Conservation (phyloP, 441 rosid genomes). For the Biscutella laevigata region DNA sequence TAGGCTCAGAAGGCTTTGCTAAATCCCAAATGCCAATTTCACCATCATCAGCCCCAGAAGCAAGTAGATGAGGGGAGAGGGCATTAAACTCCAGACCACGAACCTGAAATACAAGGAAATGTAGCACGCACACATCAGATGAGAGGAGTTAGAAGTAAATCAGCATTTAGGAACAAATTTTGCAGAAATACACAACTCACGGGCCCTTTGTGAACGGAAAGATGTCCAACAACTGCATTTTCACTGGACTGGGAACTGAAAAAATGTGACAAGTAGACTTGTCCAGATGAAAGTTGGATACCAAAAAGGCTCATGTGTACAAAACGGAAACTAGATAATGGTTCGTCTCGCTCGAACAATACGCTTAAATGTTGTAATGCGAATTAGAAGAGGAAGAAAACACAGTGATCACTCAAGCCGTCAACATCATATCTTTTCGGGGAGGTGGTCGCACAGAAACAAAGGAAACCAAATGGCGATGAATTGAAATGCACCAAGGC, state of each 20-base stretch:
- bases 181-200: conserved; percentile 43
- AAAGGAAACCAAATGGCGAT: not conserved
- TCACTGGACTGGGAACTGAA: conserved; percentile 60
- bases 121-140: conserved; percentile 9
- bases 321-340: too few relatives aligned
- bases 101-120: conserved; percentile 44
- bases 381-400: not conserved
- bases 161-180: not conserved
- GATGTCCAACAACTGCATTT: conserved; percentile 58
- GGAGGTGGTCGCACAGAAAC: too few relatives aligned
- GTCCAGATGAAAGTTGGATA: not conserved
- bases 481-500: too few relatives aligned
- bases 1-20: conserved; percentile 64
- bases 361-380: too few relatives aligned
- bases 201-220: conserved; percentile 84
- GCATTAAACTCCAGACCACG: conserved; percentile 93
- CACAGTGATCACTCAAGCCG: not conserved
- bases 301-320: too few relatives aligned
- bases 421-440: too few relatives aligned
- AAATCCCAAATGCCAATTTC: conserved; percentile 97
- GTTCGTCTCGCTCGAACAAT: too few relatives aligned
- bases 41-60: conserved; percentile 98
- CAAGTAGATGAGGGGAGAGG: conserved; percentile 69
- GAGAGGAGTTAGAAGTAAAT: conserved; percentile 3
- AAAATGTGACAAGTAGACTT: conserved; percentile 20